These are phyloP conservation scores for Phytophthora citricola DNA, from an alignment of 352 stramenopile genomes.

Conservation along the genomic window DNA sequence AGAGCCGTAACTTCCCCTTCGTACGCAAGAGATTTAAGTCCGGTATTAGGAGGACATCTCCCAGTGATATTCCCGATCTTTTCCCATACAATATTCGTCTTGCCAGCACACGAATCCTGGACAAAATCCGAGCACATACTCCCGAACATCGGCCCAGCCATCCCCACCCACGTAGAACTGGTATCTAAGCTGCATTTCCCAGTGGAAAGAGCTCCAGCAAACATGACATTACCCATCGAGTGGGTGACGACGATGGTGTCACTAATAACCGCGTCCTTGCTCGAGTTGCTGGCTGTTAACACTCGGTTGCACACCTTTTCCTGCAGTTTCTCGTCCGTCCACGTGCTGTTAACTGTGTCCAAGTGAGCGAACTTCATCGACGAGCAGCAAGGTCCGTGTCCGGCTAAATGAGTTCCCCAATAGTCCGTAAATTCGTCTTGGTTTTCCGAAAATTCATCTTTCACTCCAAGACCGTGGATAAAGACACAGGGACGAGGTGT, in stretches of 20 bases:
- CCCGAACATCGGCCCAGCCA: slow-evolving; percentile 28
- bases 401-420: slow-evolving; percentile 13
- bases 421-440: slow-evolving; percentile 14
- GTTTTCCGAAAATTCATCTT: slow-evolving; percentile 16
- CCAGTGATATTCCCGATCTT: slow-evolving; percentile 10
- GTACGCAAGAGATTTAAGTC: slow-evolving; percentile 31
- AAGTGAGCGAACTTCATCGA: slow-evolving; percentile 20
- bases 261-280: slow-evolving; percentile 3
- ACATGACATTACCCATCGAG: slow-evolving; percentile 27
- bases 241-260: slow-evolving; percentile 26
- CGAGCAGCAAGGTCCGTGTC: slow-evolving; percentile 19
- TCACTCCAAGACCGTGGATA: slow-evolving; percentile 16
- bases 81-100: slow-evolving; percentile 13
- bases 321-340: slow-evolving; percentile 2
- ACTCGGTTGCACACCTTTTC: slow-evolving; percentile 23
- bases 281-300: slow-evolving; percentile 17
- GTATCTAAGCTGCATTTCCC: slow-evolving; percentile 23
- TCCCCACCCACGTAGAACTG: slow-evolving; percentile 36
- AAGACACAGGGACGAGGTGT: slow-evolving; percentile 21
- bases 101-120: slow-evolving; percentile 13
- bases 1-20: slow-evolving; percentile 27
- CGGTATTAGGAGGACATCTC: slow-evolving; percentile 12
- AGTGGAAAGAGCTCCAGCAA: slow-evolving; percentile 24
- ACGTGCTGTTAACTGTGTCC: slow-evolving; percentile 15
- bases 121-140: slow-evolving; percentile 28